Evolutionary conservation across 2,329 filamentous ascomycete genomes (phyloP).

Genomic region (Fusarium pseudoanthophilum): DNA sequence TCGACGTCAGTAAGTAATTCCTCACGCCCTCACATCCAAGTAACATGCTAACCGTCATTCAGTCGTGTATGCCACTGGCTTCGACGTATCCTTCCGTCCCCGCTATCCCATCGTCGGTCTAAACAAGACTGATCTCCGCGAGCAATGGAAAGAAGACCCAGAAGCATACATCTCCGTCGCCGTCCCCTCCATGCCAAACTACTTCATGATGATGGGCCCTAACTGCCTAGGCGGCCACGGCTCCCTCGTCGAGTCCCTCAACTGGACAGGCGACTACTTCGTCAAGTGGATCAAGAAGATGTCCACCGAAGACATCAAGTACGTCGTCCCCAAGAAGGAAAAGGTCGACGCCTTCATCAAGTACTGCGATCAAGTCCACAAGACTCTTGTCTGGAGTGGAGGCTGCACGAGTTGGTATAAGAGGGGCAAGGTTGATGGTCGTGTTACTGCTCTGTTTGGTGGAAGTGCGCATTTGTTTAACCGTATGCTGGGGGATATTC

Average conservation of each 20-base stretch:
- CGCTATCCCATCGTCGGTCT: conserved; percentile 62
- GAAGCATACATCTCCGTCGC: conserved; percentile 47
- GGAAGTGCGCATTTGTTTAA: conserved; percentile 39
- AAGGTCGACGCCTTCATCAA: conserved; percentile 40
- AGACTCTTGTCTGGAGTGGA: conserved; percentile 39
- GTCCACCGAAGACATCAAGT: conserved; percentile 37
- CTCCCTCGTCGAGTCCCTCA: conserved; percentile 37
- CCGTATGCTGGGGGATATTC: conserved; percentile 36
- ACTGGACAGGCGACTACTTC: conserved; percentile 42
- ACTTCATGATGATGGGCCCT: conserved; percentile 45
- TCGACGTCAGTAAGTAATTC: conserved; percentile 34
- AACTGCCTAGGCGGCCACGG: conserved; percentile 41
- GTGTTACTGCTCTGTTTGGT: conserved; percentile 37
- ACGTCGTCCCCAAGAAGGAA: conserved; percentile 35
- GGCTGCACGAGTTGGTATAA: conserved; percentile 40
- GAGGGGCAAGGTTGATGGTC: conserved; percentile 25
- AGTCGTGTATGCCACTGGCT: conserved; percentile 66
- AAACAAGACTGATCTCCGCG: conserved; percentile 58
- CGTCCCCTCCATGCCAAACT: conserved; percentile 47
- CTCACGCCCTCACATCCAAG: accelerated
- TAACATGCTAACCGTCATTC: accelerated
- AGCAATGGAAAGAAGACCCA: conserved; percentile 60
- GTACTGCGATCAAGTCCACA: conserved; percentile 37
- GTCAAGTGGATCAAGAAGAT: conserved; percentile 42
- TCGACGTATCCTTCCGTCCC: conserved; percentile 63